Evolutionary conservation across 2,329 filamentous ascomycete species (phyloP), one percentile per base, ranked within the genome.

Genomic region (Fonsecaea nubica): DNA sequence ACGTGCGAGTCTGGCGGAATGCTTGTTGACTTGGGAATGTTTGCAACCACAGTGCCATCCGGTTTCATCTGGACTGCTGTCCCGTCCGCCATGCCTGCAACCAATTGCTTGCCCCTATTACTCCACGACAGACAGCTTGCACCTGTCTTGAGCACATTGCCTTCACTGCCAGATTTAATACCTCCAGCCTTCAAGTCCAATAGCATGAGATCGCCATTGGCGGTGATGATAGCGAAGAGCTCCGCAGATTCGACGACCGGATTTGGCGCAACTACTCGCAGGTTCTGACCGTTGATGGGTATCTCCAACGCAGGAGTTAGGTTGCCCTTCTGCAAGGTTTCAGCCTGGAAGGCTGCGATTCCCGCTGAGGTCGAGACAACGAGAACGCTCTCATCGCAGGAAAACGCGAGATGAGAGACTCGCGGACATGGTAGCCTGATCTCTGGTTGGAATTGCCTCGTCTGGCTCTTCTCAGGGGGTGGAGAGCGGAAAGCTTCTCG

Each of bases 51-150:
- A 48, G 85, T 85, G 55, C 94, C 94, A 72, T 92, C 87, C 0
- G 91, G 92, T 7, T 91, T 92, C 86, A 98, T 90, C 77, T 97
- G 93, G 63, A 86, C 86, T 60, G 90, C 89, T 12, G 88, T 89
- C 65, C 95, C 95, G 78, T 97, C 88, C 6, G 84, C 88, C 72
- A 95, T 83, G 15, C 96, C 95, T 71, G 92, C 93, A 53, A 96
- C 89, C 52, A 99, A 83, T 76, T 98, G 94, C 77, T 97, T 99
- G 55, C 95, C 95, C 76, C 90, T 92, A 67, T 88, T 90, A 77
- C 95, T 99, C 95, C 96, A 99, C 63, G 91, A 90, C 5, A 92
- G 86, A 74, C 91, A 95, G 75, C 89, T 93, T 33, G 96, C 93
- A 56, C 90, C 89, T 33, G 86, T 83, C 74, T 89, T 92, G 69